Evolutionary conservation across 1,284 basidiomycete species (phyloP), one percentile per base, ranked within the genome.

Genomic region (Tylopilus sp.): DNA sequence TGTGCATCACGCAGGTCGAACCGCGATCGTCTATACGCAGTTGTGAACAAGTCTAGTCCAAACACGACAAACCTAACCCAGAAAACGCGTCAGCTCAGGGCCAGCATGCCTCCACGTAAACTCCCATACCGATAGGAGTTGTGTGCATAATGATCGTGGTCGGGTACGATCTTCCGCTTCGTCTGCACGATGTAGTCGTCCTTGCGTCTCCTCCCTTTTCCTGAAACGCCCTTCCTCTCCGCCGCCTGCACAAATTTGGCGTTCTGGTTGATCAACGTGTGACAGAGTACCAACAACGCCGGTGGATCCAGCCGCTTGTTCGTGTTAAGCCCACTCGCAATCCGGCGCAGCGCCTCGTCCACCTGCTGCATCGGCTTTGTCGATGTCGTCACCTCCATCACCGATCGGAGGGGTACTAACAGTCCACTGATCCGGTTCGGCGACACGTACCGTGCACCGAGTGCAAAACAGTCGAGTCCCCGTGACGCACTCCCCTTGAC

Each of bases 231-330:
- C 64, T 79, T 84, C 67, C 79, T 79, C 26, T 86, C 81, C 6
- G 78, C 80, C 63, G 91, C 85, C 70, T 90, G 87, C 44, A 94
- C 82, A 80, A 97, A 98, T 56, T 87, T 86, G 57, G 95, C 92
- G 75, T 98, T 98, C 74, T 97, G 95, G 67, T 88, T 95, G 79
- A 99, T 91, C 44, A 99, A 86, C 0, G 95, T 95, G 74, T 97
- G 92, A 75, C 95, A 98, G 12, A 99, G 85, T 32, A 90, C 87
- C 53, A 99, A 84, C 32, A 98, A 81, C 65, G 95, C 93, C 15
- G 84, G 77, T 0, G 95, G 89, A 36, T 84, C 82, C 49, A 99
- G 83, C 67, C 91, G 88, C 24, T 83, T 77, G 77, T 98, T 99
- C 53, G 90, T 86, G 69, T 97, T 97, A 24, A 99, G 83, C 36